A percentile compares a stretch with the other conserved stretches of the same genome.
phyloP scores from a whole-genome alignment of 257 asterid species.

The Jacaranda mimosifolia region DNA sequence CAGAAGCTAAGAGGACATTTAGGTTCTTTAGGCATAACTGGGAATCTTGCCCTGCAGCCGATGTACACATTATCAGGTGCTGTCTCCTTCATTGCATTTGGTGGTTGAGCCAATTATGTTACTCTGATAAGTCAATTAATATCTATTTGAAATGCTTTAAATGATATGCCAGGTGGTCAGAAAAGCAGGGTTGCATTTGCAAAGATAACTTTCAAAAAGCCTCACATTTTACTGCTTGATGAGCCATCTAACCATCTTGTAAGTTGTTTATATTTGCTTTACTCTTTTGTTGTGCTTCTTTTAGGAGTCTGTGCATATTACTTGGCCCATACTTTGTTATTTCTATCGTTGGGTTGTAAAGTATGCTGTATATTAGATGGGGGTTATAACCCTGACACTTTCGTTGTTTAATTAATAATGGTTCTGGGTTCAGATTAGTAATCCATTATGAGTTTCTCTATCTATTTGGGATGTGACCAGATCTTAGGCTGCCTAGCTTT shows the following conservation, averaged over 20 bases:
- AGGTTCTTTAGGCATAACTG: conserved; percentile 97
- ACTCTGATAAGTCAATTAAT: conserved; percentile 27
- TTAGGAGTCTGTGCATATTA: conserved; percentile 3
- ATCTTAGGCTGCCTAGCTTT: neutral
- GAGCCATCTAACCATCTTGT: conserved; percentile 99
- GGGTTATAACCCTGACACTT: neutral
- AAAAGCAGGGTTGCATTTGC: conserved; percentile 99
- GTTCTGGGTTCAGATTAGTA: conserved; percentile 3
- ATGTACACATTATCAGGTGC: conserved; percentile 97
- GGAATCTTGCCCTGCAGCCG: conserved; percentile 99
- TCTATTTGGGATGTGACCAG: neutral
- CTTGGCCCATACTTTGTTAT: neutral
- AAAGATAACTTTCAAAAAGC: conserved; percentile 97
- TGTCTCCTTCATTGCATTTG: conserved; percentile 24
- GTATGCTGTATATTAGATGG: conserved; percentile 21
- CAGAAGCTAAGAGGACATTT: conserved; percentile 93
- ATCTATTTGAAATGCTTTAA: conserved; percentile 34
- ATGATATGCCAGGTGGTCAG: conserved; percentile 84
- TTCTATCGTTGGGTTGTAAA: neutral
- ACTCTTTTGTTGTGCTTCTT: conserved; percentile 8
- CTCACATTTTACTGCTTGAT: conserved; percentile 93
- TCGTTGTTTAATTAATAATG: conserved; percentile 15
- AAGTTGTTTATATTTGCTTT: conserved; percentile 44
- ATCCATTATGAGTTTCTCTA: neutral
- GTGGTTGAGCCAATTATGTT: conserved; percentile 1